phyloP scores from a whole-genome alignment of 116 monocot genomes.

The Zostera marina region DNA sequence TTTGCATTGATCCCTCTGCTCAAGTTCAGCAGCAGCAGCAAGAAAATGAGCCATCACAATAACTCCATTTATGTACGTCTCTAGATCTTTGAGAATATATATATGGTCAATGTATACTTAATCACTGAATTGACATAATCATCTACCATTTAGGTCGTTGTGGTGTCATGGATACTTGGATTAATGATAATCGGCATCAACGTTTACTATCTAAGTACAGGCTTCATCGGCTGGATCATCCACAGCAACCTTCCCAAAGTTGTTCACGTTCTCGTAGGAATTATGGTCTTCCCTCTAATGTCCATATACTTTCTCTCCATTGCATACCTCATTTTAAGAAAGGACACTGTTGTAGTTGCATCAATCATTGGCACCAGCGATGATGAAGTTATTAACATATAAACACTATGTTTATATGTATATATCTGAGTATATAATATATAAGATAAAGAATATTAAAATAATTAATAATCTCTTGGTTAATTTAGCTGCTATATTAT shows the following conservation, averaged over 20 bases:
- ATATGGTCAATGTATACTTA: neutral
- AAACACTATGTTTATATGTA: no score
- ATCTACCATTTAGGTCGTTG: constrained; percentile 38
- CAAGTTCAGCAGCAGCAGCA: constrained; percentile 86
- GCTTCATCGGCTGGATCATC: constrained; percentile 19
- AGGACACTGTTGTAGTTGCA: neutral
- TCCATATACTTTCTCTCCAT: neutral
- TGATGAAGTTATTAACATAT: no score
- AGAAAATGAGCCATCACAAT: constrained; percentile 70
- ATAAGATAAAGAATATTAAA: no score
- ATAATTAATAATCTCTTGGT: no score
- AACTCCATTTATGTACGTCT: constrained; percentile 32
- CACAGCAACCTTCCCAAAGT: neutral
- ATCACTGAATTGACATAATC: no score
- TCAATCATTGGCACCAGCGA: neutral
- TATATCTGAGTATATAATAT: no score
- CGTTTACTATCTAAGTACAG: constrained; percentile 52
- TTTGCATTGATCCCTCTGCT: constrained; percentile 88
- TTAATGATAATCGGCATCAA: constrained; percentile 52
- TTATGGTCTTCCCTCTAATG: constrained; percentile 1
- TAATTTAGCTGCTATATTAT: no score
- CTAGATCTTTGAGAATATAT: neutral
- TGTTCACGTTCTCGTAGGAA: neutral
- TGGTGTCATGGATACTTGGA: constrained; percentile 52
- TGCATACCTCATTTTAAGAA: constrained; percentile 1